Evolutionary conservation across 768 basidiomycete species (phyloP).

Genomic region (Amanita polypyramis): DNA sequence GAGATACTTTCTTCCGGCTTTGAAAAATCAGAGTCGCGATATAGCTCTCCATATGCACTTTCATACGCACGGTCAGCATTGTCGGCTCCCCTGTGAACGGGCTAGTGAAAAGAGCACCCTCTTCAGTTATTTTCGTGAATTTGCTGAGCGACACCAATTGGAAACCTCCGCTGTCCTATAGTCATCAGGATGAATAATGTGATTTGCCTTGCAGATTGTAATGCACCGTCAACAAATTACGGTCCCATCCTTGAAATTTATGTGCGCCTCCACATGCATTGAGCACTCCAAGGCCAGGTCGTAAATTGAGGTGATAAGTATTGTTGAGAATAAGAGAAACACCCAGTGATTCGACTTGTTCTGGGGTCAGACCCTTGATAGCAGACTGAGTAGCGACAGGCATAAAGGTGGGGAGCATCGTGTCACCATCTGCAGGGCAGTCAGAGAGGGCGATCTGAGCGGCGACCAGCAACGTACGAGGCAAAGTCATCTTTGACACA

Average conservation of each 20-base stretch:
- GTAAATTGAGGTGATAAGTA: constrained; percentile 83
- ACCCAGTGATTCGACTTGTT: constrained; percentile 74
- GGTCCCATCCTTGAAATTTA: constrained; percentile 79
- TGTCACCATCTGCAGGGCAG: constrained; percentile 53
- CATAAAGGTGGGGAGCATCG: constrained; percentile 87
- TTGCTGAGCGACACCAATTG: constrained; percentile 80
- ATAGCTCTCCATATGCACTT: constrained; percentile 14
- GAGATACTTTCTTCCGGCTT: constrained; percentile 89
- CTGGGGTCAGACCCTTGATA: constrained; percentile 83
- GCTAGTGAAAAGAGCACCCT: constrained; percentile 77
- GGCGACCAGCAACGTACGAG: constrained; percentile 41
- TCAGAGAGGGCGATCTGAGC: constrained; percentile 2
- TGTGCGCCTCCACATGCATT: constrained; percentile 79
- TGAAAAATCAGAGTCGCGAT: constrained; percentile 3
- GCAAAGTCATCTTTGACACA: constrained; percentile 75
- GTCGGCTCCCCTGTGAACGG: constrained; percentile 84
- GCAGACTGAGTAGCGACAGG: constrained; percentile 89
- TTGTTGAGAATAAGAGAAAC: constrained; percentile 83
- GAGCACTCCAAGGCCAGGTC: constrained; percentile 69
- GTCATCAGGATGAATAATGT: constrained; percentile 1
- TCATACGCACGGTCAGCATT: constrained; percentile 59
- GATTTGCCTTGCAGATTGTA: background rate
- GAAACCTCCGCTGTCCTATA: constrained; percentile 82
- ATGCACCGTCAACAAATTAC: constrained; percentile 74
- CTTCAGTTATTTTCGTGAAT: constrained; percentile 79